phyloP scores from a whole-genome alignment of 2,329 filamentous ascomycete genomes.

The Lasiodiplodia gonubiensis region DNA sequence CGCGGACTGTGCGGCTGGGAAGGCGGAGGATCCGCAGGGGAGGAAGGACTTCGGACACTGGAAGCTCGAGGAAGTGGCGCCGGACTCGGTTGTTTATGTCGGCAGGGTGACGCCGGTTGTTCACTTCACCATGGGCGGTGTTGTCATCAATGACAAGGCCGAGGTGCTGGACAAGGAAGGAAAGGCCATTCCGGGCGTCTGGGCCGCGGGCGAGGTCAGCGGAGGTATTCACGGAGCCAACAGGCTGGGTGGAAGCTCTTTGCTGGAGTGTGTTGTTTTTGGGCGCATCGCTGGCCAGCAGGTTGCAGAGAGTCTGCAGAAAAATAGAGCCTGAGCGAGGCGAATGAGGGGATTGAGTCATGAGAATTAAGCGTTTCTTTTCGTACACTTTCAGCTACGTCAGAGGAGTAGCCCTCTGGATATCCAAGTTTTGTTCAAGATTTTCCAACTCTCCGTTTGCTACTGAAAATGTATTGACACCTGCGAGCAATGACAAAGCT shows the following conservation, averaged over 20 bases:
- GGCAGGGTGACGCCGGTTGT: conserved; percentile 67
- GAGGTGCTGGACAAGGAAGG: conserved; percentile 56
- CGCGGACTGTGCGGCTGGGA: conserved; percentile 51
- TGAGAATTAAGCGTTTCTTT: no score
- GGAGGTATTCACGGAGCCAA: conserved; percentile 70
- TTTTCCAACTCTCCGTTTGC: no score
- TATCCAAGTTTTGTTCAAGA: no score
- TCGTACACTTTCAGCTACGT: no score
- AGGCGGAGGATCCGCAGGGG: conserved; percentile 53
- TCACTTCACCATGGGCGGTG: conserved; percentile 72
- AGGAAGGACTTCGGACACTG: conserved; percentile 62
- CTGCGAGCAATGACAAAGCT: no score
- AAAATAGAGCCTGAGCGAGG: not conserved
- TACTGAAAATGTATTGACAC: no score
- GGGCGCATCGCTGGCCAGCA: conserved; percentile 61
- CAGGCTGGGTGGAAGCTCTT: conserved; percentile 64
- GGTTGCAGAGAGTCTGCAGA: not conserved
- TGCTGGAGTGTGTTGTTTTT: conserved; percentile 69
- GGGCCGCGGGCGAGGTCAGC: conserved; percentile 69
- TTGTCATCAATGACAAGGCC: conserved; percentile 60
- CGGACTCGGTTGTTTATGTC: conserved; percentile 62
- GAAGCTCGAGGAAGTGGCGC: conserved; percentile 55
- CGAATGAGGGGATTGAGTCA: no score
- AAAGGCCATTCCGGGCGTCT: conserved; percentile 60
- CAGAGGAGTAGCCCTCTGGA: no score